Evolutionary conservation across 1,284 basidiomycete species (phyloP).

Genomic region (Trichosporon coremiiforme): DNA sequence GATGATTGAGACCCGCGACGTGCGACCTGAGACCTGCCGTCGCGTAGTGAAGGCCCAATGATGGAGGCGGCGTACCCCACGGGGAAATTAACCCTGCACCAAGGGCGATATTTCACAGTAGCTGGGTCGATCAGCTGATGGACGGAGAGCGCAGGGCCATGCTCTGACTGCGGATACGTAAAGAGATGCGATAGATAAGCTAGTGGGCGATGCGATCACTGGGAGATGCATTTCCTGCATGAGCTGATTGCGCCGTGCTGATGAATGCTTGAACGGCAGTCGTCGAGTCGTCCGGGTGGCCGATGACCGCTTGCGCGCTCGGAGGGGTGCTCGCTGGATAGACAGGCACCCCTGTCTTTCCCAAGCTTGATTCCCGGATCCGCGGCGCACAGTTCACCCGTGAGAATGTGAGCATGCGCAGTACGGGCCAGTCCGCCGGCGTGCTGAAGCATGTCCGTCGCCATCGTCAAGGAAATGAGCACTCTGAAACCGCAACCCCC

Average conservation of each 20-base stretch:
- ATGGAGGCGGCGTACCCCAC: slow-evolving; percentile 8
- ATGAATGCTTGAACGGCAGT: background rate
- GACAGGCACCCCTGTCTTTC: background rate
- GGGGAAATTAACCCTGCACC: background rate
- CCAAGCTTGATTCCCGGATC: slow-evolving; percentile 1
- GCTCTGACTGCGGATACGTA: background rate
- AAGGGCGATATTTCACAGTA: too few species aligned
- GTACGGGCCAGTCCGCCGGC: background rate
- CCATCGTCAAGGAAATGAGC: slow-evolving; percentile 3
- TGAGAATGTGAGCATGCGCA: background rate
- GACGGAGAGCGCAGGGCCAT: background rate
- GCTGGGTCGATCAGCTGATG: slow-evolving; percentile 9
- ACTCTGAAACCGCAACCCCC: background rate
- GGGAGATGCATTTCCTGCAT: background rate
- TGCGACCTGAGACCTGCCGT: background rate
- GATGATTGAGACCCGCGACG: background rate
- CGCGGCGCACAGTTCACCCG: background rate
- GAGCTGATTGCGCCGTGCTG: background rate
- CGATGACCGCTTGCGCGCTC: background rate
- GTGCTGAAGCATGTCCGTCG: background rate
- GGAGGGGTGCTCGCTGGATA: background rate
- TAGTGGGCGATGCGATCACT: background rate
- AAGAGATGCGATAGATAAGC: background rate
- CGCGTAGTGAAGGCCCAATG: background rate
- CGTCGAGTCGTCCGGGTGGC: background rate